These are phyloP conservation scores for Flaveria robusta DNA, from an alignment of 129 eudicot genomes.

Conservation along the genomic window DNA sequence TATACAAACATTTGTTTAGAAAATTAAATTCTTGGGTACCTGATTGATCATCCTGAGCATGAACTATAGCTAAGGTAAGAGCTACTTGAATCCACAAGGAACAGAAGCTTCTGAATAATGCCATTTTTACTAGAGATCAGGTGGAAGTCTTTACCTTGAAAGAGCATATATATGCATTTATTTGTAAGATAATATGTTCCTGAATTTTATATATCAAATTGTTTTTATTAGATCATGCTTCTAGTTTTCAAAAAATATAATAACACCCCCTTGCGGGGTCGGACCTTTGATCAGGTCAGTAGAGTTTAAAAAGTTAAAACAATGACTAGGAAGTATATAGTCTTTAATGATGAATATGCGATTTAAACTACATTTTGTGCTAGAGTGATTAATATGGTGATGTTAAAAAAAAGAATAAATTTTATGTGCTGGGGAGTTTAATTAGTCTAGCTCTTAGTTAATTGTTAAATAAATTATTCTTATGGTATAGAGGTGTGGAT, in stretches of 20 bases:
- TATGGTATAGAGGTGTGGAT: background rate
- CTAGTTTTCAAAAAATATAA: background rate
- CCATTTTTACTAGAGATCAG: slow-evolving; percentile 6
- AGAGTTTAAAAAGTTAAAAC: background rate
- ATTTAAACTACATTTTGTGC: background rate
- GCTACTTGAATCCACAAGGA: background rate
- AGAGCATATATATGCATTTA: background rate
- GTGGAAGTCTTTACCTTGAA: background rate
- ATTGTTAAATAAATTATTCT: background rate
- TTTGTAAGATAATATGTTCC: background rate
- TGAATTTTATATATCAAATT: background rate
- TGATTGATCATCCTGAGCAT: slow-evolving; percentile 25
- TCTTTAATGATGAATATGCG: background rate
- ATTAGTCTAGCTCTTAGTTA: background rate
- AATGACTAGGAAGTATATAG: background rate
- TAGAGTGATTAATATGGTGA: background rate
- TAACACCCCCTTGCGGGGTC: too few species aligned
- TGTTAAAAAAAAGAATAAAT: background rate
- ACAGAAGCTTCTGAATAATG: background rate
- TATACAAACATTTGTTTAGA: background rate
- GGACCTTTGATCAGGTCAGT: background rate
- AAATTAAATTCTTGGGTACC: slow-evolving; percentile 5
- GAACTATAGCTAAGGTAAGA: slow-evolving; percentile 12
- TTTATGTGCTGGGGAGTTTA: background rate
- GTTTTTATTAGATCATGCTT: background rate